A percentile compares a stretch with the other conserved stretches of the same genome.
These are phyloP conservation scores for Torrubiella hemipterigena DNA, from an alignment of 2,329 filamentous ascomycete genomes.

Conservation along the genomic window DNA sequence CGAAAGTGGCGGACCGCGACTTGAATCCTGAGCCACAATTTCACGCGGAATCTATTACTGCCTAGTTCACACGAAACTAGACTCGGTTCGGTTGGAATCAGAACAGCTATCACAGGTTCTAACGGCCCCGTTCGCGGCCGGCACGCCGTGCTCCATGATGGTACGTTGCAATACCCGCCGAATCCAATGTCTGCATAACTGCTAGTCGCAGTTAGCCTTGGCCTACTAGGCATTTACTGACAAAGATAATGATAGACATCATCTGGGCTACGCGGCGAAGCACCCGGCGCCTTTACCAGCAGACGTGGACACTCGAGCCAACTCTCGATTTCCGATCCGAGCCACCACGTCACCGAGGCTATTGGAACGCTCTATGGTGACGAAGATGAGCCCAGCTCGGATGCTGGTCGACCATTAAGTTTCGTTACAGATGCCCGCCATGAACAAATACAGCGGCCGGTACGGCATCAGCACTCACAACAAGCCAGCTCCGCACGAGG, in stretches of 20 bases:
- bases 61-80: too few relatives aligned
- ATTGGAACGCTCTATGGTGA: slow-evolving; percentile 86
- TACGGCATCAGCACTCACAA: slow-evolving; percentile 17
- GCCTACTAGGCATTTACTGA: slow-evolving; percentile 7
- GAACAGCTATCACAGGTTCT: too few relatives aligned
- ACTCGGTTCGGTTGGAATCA: too few relatives aligned
- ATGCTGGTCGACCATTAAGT: slow-evolving; percentile 54
- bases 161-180: slow-evolving; percentile 27
- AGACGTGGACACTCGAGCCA: slow-evolving; percentile 47
- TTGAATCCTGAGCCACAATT: too few relatives aligned
- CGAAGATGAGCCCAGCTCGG: slow-evolving; percentile 49
- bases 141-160: slow-evolving; percentile 33
- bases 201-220: neutral
- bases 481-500: slow-evolving; percentile 23
- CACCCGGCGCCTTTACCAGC: slow-evolving; percentile 43
- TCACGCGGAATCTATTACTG: too few relatives aligned
- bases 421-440: slow-evolving; percentile 50
- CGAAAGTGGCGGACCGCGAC: too few relatives aligned
- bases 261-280: slow-evolving; percentile 42
- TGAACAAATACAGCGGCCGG: slow-evolving; percentile 31
- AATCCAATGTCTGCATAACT: slow-evolving; percentile 3
- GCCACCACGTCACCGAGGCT: slow-evolving; percentile 87
- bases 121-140: slow-evolving; percentile 24
- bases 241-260: slow-evolving; percentile 36
- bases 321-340: slow-evolving; percentile 70